Evolutionary conservation across 345 rosid species (phyloP), one percentile per base, ranked within the genome.

Genomic region (Turritis glabra): DNA sequence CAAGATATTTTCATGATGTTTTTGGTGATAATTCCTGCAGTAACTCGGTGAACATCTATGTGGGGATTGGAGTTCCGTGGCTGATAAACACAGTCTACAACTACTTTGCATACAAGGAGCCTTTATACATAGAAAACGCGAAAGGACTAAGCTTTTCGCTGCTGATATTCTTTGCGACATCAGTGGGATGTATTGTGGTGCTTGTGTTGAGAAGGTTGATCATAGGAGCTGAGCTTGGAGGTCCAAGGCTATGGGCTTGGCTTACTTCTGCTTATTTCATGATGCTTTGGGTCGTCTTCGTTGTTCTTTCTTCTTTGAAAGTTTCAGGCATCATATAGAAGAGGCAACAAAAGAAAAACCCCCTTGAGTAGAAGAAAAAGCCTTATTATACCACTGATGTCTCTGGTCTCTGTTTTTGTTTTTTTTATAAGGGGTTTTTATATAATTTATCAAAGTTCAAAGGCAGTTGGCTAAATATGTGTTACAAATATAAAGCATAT

Each of bases 61-160:
- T 94, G 38, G 98, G 98, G 52, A 91, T 94, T 1, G 98, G 97
- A 25, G 58, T 94, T 19, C 98, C 98, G 2, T 94, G 98, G 98
- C 85, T 94, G 84, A 88, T 94, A 55, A 85, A 91, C 76, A 88
- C 97, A 12, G 80, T 80, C 9, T 94, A 94, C 93, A 94, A 91
- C 78, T 85, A 79, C 87, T 63, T 91, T 3, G 84, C 76, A 2
- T 89, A 88, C 51, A 76, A 73, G 62, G 91, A 94, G 81, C 95
- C 95, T 11, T 55, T 94, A 83, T 54, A 71, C 62, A 77, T 94
- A 54, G 71, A 86, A 59, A 81, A 88, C 52, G 96, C 95, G 0
- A 67, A 63, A 25, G 98, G 97, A 27, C 90, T 89, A 50, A 84
- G 98, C 80, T 91, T 94, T 76, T 91, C 96, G 3, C 70, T 91